Conservation (phyloP, 2,329 filamentous ascomycete species). For the Drechslerella stenobrocha region DNA sequence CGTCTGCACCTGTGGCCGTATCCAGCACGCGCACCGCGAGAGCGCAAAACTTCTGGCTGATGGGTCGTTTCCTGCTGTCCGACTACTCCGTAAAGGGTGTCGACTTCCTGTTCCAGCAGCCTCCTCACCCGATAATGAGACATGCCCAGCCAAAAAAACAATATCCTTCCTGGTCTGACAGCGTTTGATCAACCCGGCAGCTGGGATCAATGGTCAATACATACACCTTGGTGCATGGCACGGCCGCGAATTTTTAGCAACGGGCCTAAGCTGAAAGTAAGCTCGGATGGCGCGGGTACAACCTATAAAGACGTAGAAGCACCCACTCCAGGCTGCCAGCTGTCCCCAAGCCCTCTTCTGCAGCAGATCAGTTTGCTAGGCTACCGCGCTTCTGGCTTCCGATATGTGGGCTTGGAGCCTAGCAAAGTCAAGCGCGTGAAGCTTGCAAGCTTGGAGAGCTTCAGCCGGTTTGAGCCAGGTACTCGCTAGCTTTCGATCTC, state of each 20-base stretch:
- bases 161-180: neutral
- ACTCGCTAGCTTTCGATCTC: slow-evolving; percentile 20
- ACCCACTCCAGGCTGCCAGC: slow-evolving; percentile 11
- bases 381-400: slow-evolving; percentile 30
- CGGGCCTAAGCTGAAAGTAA: slow-evolving; percentile 10
- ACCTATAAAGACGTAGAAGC: slow-evolving; percentile 34
- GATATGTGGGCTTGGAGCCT: slow-evolving; percentile 40
- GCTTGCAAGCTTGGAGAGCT: slow-evolving; percentile 7
- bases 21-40: slow-evolving; percentile 29
- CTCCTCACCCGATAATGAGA: neutral
- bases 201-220: too few relatives aligned
- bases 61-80: slow-evolving; percentile 11
- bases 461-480: slow-evolving; percentile 4
- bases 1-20: slow-evolving; percentile 8
- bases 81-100: slow-evolving; percentile 42
- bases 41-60: slow-evolving; percentile 16
- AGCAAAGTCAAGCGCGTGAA: slow-evolving; percentile 34
- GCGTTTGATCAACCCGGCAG: slow-evolving; percentile 2
- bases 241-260: slow-evolving; percentile 24
- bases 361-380: slow-evolving; percentile 38
- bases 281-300: slow-evolving; percentile 12
- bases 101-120: slow-evolving; percentile 20
- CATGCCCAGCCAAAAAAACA: neutral
- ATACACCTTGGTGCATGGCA: slow-evolving; percentile 29
- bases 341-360: slow-evolving; percentile 19